These are phyloP conservation scores for Mediolabrus comicus DNA, from an alignment of 108 stramenopile species.

Conservation along the genomic window DNA sequence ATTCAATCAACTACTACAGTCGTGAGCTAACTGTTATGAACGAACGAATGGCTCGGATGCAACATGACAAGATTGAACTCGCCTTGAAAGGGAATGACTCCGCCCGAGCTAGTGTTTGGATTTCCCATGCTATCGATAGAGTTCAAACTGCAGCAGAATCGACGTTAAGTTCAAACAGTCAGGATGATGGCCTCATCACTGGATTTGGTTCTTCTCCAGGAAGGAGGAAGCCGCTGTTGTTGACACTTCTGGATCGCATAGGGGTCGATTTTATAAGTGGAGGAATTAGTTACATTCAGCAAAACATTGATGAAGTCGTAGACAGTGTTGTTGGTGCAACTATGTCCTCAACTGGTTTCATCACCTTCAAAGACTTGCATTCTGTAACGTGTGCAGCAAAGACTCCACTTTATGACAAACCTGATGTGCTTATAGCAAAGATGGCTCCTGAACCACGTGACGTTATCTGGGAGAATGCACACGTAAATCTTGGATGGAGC, in stretches of 20 bases:
- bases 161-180: constrained; percentile 19
- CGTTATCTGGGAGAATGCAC: constrained; percentile 85
- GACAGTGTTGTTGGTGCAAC: constrained; percentile 69
- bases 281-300: constrained; percentile 22
- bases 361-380: constrained; percentile 84
- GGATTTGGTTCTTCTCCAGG: constrained; percentile 14
- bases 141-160: constrained; percentile 26
- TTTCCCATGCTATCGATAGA: constrained; percentile 41
- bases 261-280: constrained; percentile 42
- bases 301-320: constrained; percentile 52
- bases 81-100: constrained; percentile 38
- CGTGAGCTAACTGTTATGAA: constrained; percentile 41
- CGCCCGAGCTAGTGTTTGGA: constrained; percentile 60
- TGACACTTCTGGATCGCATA: constrained; percentile 34
- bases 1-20: constrained; percentile 55
- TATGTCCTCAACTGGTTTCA: constrained; percentile 88
- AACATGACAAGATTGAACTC: constrained; percentile 43
- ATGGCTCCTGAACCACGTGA: constrained; percentile 88
- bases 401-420: constrained; percentile 69
- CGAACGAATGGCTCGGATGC: constrained; percentile 38
- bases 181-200: constrained; percentile 38
- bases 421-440: constrained; percentile 55
- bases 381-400: constrained; percentile 73
- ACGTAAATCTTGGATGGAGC: constrained; percentile 52
- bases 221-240: constrained; percentile 24